Conservation (phyloP, 768 basidiomycete species). For the Dioszegia aurantiaca region DNA sequence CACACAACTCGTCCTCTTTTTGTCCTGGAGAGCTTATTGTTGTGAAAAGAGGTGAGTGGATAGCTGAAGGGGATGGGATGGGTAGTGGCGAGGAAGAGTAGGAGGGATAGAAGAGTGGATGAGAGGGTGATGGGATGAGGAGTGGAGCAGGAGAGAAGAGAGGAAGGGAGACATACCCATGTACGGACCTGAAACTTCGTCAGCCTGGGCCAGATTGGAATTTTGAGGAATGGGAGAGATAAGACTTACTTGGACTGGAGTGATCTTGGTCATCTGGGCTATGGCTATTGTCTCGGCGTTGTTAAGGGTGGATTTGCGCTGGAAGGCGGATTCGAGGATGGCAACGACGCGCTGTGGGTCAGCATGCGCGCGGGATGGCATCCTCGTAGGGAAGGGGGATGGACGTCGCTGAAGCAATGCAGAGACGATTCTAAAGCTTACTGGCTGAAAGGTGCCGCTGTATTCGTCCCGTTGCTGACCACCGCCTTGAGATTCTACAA, state of each 20-base stretch:
- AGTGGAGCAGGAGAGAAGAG: background rate
- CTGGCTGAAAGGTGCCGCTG: too few relatives aligned
- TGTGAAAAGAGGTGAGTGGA: background rate
- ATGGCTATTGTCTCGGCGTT: constrained; percentile 28
- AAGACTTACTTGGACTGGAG: constrained; percentile 35
- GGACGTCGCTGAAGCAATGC: background rate
- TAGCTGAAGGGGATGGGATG: constrained; percentile 7
- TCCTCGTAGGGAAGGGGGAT: background rate
- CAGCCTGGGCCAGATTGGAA: background rate
- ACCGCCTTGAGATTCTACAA: background rate
- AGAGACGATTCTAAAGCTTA: background rate
- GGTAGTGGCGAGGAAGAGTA: constrained; percentile 14
- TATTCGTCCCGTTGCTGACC: background rate
- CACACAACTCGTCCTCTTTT: background rate
- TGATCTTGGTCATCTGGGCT: constrained; percentile 28
- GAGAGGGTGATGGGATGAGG: background rate
- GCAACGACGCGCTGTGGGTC: constrained; percentile 7
- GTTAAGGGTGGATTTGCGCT: constrained; percentile 19
- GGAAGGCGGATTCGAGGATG: constrained; percentile 29
- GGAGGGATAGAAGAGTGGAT: constrained; percentile 8
- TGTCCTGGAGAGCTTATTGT: constrained; percentile 8
- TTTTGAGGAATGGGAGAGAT: constrained; percentile 4
- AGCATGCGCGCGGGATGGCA: background rate
- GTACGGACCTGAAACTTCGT: constrained; percentile 34
- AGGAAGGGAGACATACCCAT: constrained; percentile 41